These are phyloP conservation scores for Elasticomyces elasticus DNA, from an alignment of 495 filamentous ascomycete species.

Conservation along the genomic window DNA sequence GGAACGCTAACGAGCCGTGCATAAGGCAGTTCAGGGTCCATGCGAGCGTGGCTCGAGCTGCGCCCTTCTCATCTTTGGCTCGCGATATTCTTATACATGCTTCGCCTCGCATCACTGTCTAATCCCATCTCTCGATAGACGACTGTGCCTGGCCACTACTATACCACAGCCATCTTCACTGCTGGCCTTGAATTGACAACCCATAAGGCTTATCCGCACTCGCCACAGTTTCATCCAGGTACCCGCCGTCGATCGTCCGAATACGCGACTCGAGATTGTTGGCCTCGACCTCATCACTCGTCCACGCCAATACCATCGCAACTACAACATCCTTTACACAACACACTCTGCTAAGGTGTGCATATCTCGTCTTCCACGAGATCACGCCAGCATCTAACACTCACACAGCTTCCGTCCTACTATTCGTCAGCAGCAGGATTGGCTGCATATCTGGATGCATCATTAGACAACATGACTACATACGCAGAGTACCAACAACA, in stretches of 20 bases:
- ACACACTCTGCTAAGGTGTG: too few species aligned
- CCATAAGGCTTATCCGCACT: not conserved
- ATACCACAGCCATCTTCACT: not conserved
- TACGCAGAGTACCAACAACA: slow-evolving; percentile 17
- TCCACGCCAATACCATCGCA: not conserved
- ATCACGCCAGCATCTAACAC: not conserved
- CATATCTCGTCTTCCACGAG: not conserved
- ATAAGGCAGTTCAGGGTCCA: slow-evolving; percentile 6
- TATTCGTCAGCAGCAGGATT: not conserved
- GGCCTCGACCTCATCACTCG: not conserved
- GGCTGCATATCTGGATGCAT: not conserved
- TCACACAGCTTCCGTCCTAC: not conserved
- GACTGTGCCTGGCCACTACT: not conserved
- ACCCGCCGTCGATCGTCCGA: not conserved
- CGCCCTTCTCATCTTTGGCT: slow-evolving; percentile 4
- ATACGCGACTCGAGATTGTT: not conserved
- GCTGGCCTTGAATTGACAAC: not conserved
- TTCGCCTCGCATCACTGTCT: slow-evolving; percentile 3
- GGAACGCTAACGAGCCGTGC: not conserved
- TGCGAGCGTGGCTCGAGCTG: slow-evolving; percentile 11
- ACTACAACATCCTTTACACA: not conserved
- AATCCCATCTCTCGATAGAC: not conserved
- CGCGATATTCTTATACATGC: slow-evolving; percentile 13
- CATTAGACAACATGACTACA: slow-evolving; percentile 14
- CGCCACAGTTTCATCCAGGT: not conserved